Evolutionary conservation across 2,329 filamentous ascomycete species (phyloP).

Genomic region (Rachicladosporium sp.): DNA sequence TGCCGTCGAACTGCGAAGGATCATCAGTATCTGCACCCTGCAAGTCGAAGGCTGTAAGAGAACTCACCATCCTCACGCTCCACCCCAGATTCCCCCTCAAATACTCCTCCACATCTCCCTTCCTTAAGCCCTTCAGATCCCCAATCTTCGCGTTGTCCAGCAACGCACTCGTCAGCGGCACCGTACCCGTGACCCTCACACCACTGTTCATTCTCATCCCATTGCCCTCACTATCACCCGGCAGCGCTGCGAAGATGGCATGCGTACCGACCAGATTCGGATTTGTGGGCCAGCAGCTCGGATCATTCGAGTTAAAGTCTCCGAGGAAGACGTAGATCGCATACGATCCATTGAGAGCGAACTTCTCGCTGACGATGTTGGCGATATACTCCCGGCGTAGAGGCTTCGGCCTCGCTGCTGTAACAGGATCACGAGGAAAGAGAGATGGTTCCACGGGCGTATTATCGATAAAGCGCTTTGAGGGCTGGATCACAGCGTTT

Average conservation of each 20-base stretch:
- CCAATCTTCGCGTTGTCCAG: constrained; percentile 22
- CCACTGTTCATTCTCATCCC: constrained; percentile 2
- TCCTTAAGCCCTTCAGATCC: constrained; percentile 21
- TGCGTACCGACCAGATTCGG: constrained; percentile 50
- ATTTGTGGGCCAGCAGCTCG: constrained; percentile 39
- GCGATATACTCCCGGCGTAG: constrained; percentile 54
- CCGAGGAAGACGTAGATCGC: constrained; percentile 59
- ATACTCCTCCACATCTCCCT: constrained; percentile 18
- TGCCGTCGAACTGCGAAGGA: constrained; percentile 24
- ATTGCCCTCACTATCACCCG: constrained; percentile 5
- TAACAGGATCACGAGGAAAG: not conserved
- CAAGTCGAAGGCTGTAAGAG: not conserved
- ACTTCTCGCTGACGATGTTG: constrained; percentile 51
- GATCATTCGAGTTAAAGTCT: constrained; percentile 30
- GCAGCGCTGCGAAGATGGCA: constrained; percentile 31
- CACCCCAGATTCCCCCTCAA: constrained; percentile 22
- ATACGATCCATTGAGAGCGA: constrained; percentile 49
- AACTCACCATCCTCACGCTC: constrained; percentile 20
- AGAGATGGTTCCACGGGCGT: not conserved
- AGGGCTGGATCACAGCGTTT: constrained; percentile 1
- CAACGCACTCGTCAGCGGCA: constrained; percentile 34
- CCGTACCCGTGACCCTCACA: constrained; percentile 26
- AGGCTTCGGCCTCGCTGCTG: constrained; percentile 4
- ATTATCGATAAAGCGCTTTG: constrained; percentile 4
- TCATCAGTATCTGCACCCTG: not conserved